Conservation (phyloP, 495 filamentous ascomycete genomes). For the Aspergillus carlsbadensis region DNA sequence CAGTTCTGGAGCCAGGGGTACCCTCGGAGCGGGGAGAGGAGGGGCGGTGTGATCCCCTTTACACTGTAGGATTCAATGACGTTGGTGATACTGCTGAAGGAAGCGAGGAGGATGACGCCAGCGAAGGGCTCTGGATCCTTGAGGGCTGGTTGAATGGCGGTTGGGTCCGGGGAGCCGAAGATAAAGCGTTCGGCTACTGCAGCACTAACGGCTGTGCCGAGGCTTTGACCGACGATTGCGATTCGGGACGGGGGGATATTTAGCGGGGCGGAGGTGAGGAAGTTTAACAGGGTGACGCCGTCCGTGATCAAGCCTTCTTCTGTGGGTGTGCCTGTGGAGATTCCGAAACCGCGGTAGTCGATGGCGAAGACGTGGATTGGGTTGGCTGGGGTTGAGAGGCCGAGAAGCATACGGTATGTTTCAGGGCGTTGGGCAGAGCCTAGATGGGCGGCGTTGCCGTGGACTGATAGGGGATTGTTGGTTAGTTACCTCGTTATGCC, state of each 20-base stretch:
- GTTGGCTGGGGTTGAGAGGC: slow-evolving; percentile 45
- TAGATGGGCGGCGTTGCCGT: slow-evolving; percentile 50
- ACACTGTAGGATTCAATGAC: slow-evolving; percentile 72
- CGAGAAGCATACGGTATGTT: slow-evolving; percentile 39
- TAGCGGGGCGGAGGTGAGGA: slow-evolving; percentile 40
- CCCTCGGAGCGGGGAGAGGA: slow-evolving; percentile 69
- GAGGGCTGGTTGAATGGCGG: slow-evolving; percentile 36
- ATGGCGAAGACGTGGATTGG: slow-evolving; percentile 68
- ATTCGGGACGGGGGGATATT: slow-evolving; percentile 67
- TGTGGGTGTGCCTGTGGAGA: slow-evolving; percentile 74
- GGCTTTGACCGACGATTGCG: slow-evolving; percentile 80
- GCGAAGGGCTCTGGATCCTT: slow-evolving; percentile 54
- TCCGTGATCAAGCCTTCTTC: slow-evolving; percentile 83
- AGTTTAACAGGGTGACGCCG: slow-evolving; percentile 67
- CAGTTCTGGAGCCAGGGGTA: slow-evolving; percentile 53
- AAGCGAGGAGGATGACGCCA: slow-evolving; percentile 74
- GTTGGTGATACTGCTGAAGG: slow-evolving; percentile 70
- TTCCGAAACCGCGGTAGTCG: slow-evolving; percentile 90
- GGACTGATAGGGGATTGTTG: slow-evolving; percentile 28
- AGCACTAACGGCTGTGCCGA: slow-evolving; percentile 81
- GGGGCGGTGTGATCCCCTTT: slow-evolving; percentile 73
- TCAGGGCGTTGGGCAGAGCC: slow-evolving; percentile 44
- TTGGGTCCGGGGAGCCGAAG: slow-evolving; percentile 40
- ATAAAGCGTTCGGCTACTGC: slow-evolving; percentile 70
- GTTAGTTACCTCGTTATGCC: not conserved